Evolutionary conservation across 2,329 filamentous ascomycete species (phyloP), one percentile per base, ranked within the genome.

Genomic region (Pestalotiopsis sp.): DNA sequence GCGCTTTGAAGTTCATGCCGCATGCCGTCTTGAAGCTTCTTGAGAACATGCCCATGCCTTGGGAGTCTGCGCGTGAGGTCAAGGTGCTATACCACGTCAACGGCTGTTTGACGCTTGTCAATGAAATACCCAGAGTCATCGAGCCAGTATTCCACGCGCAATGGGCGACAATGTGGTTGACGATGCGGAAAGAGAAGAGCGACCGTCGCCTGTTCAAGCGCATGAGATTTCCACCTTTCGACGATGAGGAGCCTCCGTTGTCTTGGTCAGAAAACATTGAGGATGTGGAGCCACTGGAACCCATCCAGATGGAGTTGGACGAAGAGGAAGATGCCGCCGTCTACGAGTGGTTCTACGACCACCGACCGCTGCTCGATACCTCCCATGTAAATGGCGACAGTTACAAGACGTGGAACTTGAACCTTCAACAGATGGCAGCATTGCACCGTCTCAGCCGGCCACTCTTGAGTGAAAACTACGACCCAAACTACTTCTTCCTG

Each of bases 11-110:
- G 82, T 99, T 98, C 83, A 99, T 99, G 96, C 96, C 96, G 1
- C 96, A 99, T 78, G 96, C 96, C 5, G 96, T 99, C 11, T 83
- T 99, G 82, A 99, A 99, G 84, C 86, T 99, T 26, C 81, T 99
- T 67, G 96, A 99, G 83, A 99, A 99, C 76, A 99, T 99, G 96
- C 96, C 96, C 3, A 99, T 99, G 96, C 96, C 96, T 0, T 99
- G 96, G 96, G 96, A 99, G 82, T 96, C 94, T 67, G 90, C 94
- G 30, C 89, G 94, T 70, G 96, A 99, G 77, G 97, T 99, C 70
- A 98, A 98, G 82, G 96, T 99, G 35, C 85, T 99, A 13, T 99
- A 99, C 79, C 96, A 99, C 77, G 94, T 98, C 75, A 99, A 99
- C 76, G 96, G 96, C 38, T 99, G 97, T 77, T 81, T 99, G 81